Conservation (phyloP, 2,329 filamentous ascomycete genomes). For the Myriosclerotinia scirpicola region DNA sequence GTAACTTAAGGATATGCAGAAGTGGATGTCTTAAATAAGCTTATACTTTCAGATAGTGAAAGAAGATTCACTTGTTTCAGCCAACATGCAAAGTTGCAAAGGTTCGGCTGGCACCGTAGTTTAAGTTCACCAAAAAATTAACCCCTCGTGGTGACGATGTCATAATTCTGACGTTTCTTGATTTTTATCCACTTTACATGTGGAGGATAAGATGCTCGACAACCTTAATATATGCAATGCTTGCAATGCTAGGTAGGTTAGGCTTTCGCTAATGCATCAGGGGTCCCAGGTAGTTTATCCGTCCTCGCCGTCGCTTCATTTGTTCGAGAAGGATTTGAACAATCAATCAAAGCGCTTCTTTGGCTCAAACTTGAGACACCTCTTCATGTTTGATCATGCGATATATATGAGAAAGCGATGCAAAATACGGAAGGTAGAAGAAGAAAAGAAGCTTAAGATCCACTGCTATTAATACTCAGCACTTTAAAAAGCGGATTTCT, state of each 20-base stretch:
- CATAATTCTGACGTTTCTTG: conserved; percentile 16
- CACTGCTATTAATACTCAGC: not conserved
- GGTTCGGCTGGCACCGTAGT: conserved; percentile 12
- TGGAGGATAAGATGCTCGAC: conserved; percentile 1
- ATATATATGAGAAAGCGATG: too few relatives aligned
- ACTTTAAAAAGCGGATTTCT: conserved; percentile 10
- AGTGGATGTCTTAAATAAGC: not conserved
- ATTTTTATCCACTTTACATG: conserved; percentile 11
- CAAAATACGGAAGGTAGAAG: too few relatives aligned
- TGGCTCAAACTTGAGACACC: not conserved
- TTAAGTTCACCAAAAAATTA: not conserved
- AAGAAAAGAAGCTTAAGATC: not conserved
- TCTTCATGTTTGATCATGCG: not conserved
- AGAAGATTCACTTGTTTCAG: not conserved
- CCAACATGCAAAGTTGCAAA: not conserved
- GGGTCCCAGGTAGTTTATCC: not conserved
- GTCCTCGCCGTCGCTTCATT: conserved; percentile 6
- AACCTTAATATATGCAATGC: too few relatives aligned
- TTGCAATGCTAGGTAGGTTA: not conserved
- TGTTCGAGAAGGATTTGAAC: not conserved
- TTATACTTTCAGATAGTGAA: conserved; percentile 1
- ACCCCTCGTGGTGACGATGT: conserved; percentile 19
- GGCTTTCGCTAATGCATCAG: conserved; percentile 13
- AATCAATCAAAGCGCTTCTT: not conserved
- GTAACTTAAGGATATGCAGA: not conserved